Base-by-base conservation (phyloP, 352 stramenopile genomes). In the Globisporangium echinulatum region DNA sequence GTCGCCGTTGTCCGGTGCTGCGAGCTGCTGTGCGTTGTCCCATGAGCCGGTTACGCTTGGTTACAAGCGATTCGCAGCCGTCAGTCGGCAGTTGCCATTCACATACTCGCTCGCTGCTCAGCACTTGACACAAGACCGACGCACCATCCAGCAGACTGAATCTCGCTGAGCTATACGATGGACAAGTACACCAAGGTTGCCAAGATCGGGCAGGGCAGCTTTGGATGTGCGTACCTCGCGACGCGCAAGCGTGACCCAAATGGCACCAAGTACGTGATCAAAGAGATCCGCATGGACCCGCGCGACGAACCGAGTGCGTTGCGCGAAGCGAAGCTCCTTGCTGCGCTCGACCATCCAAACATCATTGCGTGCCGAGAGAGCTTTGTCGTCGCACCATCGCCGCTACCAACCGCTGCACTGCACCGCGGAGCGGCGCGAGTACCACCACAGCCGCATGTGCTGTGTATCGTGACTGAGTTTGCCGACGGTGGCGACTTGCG, bases 391-490 rank as follows among this genome's bases (percentile, higher is more conserved):
- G 56, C 69, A 2, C 13, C 54, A 8, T 8, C 55, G 9, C 52
- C 19, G 15, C 47, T 3, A 43, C 48, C 36, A 4, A 66, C 25
- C 59, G 52, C 14, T 58, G 25, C 25, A 33, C 25, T 33, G 25
- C 25, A 33, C 25, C 42, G 59, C 59, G 6, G 47, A 51, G 52
- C n/a, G 0, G 37, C 7, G 2, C 37, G 15, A 36, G 43, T 60
- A 13, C 54, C 54, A 14, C 39, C 56, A 15, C 49, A 49, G 10
- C 52, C 66, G 13, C 52, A 67, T 1, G 66, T 91, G n/a, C 66
- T 95, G 7, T 94, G 78, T 52, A 94, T 96, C 54, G 81, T 95
- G 17, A 90, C 89, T 25, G 87, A 95, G 59, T 94, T 87, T 58
- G 87, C 86, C 2, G 79, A 88, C 25, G 79, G 79, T 15, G 87